Conservation (phyloP, 148 eudicot species). For the Rhododendron vialii region DNA sequence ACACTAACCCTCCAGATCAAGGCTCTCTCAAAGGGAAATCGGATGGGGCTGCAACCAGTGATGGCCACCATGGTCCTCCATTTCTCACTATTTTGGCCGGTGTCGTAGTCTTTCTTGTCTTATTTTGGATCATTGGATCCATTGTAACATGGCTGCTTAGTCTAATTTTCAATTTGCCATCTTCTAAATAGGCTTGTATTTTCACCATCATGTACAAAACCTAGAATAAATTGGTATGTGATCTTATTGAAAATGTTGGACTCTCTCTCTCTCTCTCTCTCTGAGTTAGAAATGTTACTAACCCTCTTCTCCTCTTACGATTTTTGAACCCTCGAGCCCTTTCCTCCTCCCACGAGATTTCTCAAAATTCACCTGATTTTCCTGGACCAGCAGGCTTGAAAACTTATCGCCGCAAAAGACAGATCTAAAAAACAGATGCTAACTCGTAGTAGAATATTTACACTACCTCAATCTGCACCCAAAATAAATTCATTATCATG, state of each 20-base stretch:
- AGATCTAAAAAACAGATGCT: background rate
- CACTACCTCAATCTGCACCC: background rate
- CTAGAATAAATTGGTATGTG: background rate
- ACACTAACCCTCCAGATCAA: conserved; percentile 19
- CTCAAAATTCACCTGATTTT: background rate
- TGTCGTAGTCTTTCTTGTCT: conserved; percentile 19
- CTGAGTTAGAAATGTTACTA: background rate
- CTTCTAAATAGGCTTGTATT: conserved; percentile 8
- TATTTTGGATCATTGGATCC: conserved; percentile 42
- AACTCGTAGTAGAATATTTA: background rate
- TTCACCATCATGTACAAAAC: background rate
- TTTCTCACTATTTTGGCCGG: conserved; percentile 50
- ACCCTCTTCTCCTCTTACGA: background rate
- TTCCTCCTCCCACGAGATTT: background rate
- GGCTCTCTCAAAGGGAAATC: conserved; percentile 13
- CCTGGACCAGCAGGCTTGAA: background rate
- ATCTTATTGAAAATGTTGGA: background rate
- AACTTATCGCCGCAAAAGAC: too few species aligned
- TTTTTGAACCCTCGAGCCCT: background rate
- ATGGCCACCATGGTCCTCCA: conserved; percentile 36
- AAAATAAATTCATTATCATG: background rate
- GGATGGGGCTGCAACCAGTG: conserved; percentile 6
- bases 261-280: background rate
- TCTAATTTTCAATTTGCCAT: conserved; percentile 24
- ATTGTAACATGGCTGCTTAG: conserved; percentile 33